phyloP scores from a whole-genome alignment of 805 yeast species.

The Metschnikowia cerradonensis region DNA sequence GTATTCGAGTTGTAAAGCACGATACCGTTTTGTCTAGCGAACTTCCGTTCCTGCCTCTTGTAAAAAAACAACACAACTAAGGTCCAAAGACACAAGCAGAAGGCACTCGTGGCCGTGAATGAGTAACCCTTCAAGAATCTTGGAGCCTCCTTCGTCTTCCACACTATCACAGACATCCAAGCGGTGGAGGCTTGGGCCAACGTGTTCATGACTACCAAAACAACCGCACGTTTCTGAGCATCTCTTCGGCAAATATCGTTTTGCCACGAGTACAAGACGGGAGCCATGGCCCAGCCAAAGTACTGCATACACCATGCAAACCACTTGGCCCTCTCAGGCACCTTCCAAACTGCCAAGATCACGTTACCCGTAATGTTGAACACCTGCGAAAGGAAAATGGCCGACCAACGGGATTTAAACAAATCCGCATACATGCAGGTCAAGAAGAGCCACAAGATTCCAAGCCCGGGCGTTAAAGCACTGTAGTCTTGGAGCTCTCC shows the following conservation, averaged over 20 bases:
- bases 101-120: slow-evolving; percentile 46
- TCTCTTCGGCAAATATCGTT: slow-evolving; percentile 57
- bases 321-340: slow-evolving; percentile 58
- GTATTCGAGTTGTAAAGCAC: slow-evolving; percentile 24
- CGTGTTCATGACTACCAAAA: slow-evolving; percentile 53
- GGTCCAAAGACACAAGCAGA: slow-evolving; percentile 46
- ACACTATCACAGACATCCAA: slow-evolving; percentile 45
- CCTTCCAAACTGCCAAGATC: slow-evolving; percentile 56
- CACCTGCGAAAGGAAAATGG: slow-evolving; percentile 48
- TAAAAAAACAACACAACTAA: slow-evolving; percentile 48
- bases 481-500: slow-evolving; percentile 37
- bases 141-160: slow-evolving; percentile 59
- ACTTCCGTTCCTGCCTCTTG: slow-evolving; percentile 30
- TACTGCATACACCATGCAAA: slow-evolving; percentile 58
- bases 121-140: slow-evolving; percentile 51
- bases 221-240: slow-evolving; percentile 51
- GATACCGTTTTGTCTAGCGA: slow-evolving; percentile 36
- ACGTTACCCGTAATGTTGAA: slow-evolving; percentile 54
- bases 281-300: slow-evolving; percentile 61
- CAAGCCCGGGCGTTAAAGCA: slow-evolving; percentile 46
- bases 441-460: slow-evolving; percentile 36
- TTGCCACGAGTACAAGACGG: slow-evolving; percentile 55
- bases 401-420: slow-evolving; percentile 44
- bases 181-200: slow-evolving; percentile 53
- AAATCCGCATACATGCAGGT: slow-evolving; percentile 38